phyloP scores from a whole-genome alignment of 129 eudicot genomes.

The Erigeron canadensis region DNA sequence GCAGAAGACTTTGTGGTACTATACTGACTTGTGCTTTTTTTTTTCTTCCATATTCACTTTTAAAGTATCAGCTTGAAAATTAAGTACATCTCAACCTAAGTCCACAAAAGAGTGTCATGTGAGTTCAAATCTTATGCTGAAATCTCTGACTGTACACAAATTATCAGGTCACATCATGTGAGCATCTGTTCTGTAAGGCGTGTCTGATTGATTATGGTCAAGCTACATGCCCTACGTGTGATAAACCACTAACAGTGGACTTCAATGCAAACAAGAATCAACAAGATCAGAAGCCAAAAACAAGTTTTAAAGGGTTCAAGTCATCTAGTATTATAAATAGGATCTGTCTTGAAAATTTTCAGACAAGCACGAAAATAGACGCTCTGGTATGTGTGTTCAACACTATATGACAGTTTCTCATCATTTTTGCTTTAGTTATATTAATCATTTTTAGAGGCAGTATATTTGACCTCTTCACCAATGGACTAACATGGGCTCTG shows the following conservation, averaged over 20 bases:
- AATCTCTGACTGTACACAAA: not conserved
- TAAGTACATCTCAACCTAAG: not conserved
- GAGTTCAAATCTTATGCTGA: not conserved
- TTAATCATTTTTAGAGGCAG: not conserved
- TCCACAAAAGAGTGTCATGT: not conserved
- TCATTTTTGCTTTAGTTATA: not conserved
- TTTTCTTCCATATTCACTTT: not conserved
- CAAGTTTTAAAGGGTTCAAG: slow-evolving; percentile 61
- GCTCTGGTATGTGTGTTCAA: slow-evolving; percentile 64
- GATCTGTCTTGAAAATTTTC: slow-evolving; percentile 64
- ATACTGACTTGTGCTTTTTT: not conserved
- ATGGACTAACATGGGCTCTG: not conserved
- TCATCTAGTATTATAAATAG: slow-evolving; percentile 77
- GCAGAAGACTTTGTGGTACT: slow-evolving; percentile 82
- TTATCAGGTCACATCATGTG: slow-evolving; percentile 76
- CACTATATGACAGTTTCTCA: not conserved
- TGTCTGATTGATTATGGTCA: slow-evolving; percentile 69
- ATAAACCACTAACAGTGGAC: slow-evolving; percentile 90
- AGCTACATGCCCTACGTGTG: slow-evolving; percentile 74
- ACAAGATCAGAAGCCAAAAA: slow-evolving; percentile 40
- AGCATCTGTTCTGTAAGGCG: slow-evolving; percentile 74
- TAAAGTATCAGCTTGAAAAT: not conserved
- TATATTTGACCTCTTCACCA: not conserved
- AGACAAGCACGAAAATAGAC: slow-evolving; percentile 93
- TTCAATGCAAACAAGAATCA: slow-evolving; percentile 51